Percentiles rank a stretch among this genome's conserved stretches.
Conservation (phyloP, 441 rosid genomes). For the Biscutella laevigata region DNA sequence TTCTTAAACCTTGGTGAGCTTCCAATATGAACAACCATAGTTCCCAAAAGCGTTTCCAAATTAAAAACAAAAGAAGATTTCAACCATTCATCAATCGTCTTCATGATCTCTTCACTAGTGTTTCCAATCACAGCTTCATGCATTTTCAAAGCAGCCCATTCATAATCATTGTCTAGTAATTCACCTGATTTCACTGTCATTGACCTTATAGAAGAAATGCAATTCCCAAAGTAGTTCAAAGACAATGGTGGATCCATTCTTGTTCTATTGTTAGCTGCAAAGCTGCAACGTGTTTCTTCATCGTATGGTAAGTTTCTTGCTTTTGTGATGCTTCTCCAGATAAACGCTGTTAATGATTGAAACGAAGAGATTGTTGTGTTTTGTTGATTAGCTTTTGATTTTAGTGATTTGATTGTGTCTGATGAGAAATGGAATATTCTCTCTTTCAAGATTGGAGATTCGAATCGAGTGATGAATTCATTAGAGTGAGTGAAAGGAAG, state of each 20-base stretch:
- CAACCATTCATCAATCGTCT: slow-evolving; percentile 31
- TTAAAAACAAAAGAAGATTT: slow-evolving; percentile 29
- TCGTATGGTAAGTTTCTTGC: slow-evolving; percentile 26
- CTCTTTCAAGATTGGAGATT: slow-evolving; percentile 43
- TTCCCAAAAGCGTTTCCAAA: slow-evolving; percentile 25
- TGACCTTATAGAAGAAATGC: slow-evolving; percentile 9
- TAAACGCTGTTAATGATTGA: slow-evolving; percentile 44
- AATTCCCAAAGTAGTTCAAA: slow-evolving; percentile 45
- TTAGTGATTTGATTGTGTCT: slow-evolving; percentile 35
- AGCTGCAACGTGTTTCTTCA: slow-evolving; percentile 29
- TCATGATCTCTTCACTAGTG: slow-evolving; percentile 22
- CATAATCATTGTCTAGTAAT: slow-evolving; percentile 32
- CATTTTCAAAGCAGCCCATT: slow-evolving; percentile 51
- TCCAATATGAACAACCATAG: slow-evolving; percentile 43
- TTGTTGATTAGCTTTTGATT: slow-evolving; percentile 43
- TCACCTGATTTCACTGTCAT: not conserved
- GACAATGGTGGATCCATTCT: slow-evolving; percentile 40
- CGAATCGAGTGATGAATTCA: slow-evolving; percentile 30
- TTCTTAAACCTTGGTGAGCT: slow-evolving; percentile 69
- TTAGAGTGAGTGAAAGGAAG: slow-evolving; percentile 38
- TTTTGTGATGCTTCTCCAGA: slow-evolving; percentile 49
- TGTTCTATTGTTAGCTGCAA: slow-evolving; percentile 39
- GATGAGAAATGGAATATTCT: slow-evolving; percentile 55
- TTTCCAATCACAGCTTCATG: slow-evolving; percentile 42
- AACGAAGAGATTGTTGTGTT: slow-evolving; percentile 49